Evolutionary conservation across 2,329 filamentous ascomycete genomes (phyloP).

Genomic region (Alternaria longipes): DNA sequence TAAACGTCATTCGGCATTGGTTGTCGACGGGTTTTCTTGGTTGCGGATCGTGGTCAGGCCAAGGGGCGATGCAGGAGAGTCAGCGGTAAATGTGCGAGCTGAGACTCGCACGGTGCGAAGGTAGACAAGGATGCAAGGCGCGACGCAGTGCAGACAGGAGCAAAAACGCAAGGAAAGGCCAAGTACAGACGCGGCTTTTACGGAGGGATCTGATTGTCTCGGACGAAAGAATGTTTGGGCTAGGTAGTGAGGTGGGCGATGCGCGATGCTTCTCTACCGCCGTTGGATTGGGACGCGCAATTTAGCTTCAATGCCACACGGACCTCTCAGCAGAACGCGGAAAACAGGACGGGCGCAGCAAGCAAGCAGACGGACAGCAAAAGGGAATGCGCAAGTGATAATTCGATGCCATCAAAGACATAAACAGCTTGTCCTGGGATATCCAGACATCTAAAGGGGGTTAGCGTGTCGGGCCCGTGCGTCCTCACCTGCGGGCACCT

Average conservation of each 20-base stretch:
- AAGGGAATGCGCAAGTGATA: not conserved
- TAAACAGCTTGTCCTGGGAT: not conserved
- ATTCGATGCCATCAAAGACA: not conserved
- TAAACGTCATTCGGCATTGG: not conserved
- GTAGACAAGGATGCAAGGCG: slow-evolving; percentile 2
- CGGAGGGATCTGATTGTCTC: not conserved
- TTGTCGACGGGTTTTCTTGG: not conserved
- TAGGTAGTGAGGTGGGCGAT: slow-evolving; percentile 10
- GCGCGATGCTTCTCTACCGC: slow-evolving; percentile 21
- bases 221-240: slow-evolving; percentile 13
- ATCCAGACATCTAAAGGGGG: not conserved
- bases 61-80: slow-evolving; percentile 3
- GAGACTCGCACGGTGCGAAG: not conserved
- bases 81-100: not conserved
- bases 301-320: slow-evolving; percentile 22
- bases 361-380: not conserved
- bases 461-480: slow-evolving; percentile 12
- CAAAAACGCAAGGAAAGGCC: not conserved
- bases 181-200: not conserved
- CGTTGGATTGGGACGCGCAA: slow-evolving; percentile 20
- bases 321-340: slow-evolving; percentile 11
- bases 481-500: slow-evolving; percentile 9
- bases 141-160: not conserved
- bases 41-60: slow-evolving; percentile 2
- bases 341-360: not conserved